Conservation (phyloP, 2,329 filamentous ascomycete genomes). For the Colletotrichum karsti region DNA sequence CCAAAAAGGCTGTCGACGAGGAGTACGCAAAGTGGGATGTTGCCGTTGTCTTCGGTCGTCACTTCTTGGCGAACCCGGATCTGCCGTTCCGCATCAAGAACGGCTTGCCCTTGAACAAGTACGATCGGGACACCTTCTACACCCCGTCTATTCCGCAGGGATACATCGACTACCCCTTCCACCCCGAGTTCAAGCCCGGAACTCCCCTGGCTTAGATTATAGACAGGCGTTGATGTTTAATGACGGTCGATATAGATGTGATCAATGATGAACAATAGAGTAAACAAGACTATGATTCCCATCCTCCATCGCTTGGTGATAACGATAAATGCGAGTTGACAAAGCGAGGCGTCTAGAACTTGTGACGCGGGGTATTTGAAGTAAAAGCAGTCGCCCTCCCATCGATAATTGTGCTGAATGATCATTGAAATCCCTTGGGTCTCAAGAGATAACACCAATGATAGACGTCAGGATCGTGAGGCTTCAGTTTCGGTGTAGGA, state of each 20-base stretch:
- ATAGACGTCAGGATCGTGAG: conserved; percentile 55
- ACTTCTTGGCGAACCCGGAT: conserved; percentile 42
- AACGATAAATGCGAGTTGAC: not conserved
- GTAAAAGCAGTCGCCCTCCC: not conserved
- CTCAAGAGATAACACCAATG: conserved; percentile 54
- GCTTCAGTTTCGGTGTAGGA: conserved; percentile 47
- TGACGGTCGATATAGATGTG: not conserved
- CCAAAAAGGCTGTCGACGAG: conserved; percentile 38
- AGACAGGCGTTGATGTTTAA: not conserved
- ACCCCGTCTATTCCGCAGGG: conserved; percentile 24
- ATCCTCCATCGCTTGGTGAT: not conserved
- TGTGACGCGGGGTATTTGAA: not conserved
- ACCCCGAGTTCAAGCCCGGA: conserved; percentile 15
- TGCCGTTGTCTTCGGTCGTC: conserved; percentile 42
- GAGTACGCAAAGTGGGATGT: conserved; percentile 39
- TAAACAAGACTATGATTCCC: not conserved
- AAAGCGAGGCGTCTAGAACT: not conserved
- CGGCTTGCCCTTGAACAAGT: conserved; percentile 35
- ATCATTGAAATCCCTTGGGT: conserved; percentile 31
- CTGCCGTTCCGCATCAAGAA: conserved; percentile 36
- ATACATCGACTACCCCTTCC: conserved; percentile 39
- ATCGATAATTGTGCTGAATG: no score
- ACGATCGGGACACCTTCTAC: conserved; percentile 40
- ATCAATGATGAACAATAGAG: not conserved
- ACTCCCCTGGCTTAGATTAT: conserved; percentile 1